Base-by-base conservation (phyloP, 345 rosid species). In the Heritiera fomes region DNA sequence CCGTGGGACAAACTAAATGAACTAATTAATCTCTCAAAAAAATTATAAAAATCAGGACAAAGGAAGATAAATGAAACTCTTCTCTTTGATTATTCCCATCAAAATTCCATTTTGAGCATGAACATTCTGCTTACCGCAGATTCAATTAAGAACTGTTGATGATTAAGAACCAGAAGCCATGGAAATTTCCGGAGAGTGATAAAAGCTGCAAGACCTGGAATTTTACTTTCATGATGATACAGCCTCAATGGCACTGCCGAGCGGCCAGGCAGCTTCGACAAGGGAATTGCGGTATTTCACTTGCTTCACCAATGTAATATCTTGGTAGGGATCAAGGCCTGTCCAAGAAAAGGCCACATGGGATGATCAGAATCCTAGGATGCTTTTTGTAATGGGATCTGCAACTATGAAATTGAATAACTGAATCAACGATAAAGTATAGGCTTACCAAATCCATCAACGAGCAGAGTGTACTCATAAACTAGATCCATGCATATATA, bases 181-280 rank as follows among this genome's bases (percentile, higher is more conserved):
- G 52, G 65, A 52, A 52, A 60, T 67, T 66, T 53, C 13, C 38
- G 8, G 20, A 41, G 41, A 34, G 8, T 53, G 56, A 28, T 34
- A 30, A 30, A 38, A 72, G 49, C 34, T 34, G 47, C 46, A 49
- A 55, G 43, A 61, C 40, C 28, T 10, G 62, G 20, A 56, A 86
- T 68, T 47, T 41, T 68, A 63, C 78, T 32, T 32, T 61, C 59
- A 75, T 13, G 91, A 79, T 61, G 98, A 96, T 12, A 94, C 84
- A 13, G 98, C 98, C 84, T 94, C 98, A 17, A 96, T 94, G 80
- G 98, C 99, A 53, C 99, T 96, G 83, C 98, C 99, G 10, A 96
- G 83, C 18, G 99, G 99, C 99, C 99, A 96, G 12, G 98, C 97
- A 46, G 98, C 98, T 87, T 94, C 98, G n/a, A 94, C 98, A 0